Base-by-base conservation (phyloP, 768 basidiomycete species). In the Tricholoma bakamatsutake region DNA sequence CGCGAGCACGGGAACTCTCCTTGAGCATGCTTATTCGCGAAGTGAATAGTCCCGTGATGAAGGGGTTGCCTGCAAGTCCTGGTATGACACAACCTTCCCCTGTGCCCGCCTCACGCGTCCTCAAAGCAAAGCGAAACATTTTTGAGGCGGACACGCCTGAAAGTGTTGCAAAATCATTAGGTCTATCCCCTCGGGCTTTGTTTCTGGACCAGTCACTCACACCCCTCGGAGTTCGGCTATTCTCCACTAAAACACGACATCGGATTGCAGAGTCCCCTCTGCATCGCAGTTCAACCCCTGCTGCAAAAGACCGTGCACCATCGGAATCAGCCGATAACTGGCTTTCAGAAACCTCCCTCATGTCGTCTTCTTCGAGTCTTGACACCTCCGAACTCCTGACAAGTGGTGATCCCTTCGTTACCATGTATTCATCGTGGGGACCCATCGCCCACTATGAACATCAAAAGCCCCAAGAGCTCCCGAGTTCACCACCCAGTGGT, bases 11-110 rank as follows among this genome's bases (percentile, higher is more conserved):
- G 34, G 85, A 89, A 55, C 64, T 88, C 15, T 84, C 84, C 30
- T 71, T 91, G 43, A 78, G 80, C 53, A 81, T 86, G 79, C 73
- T 89, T 28, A 76, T 81, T 40, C 76, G 75, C 13, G 80, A 80
- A 34, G 71, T 75, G 17, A 69, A 73, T 9, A 87, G 81, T 59
- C 83, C 79, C 15, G 58, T 74, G 56, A 61, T 71, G 62, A 74
- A 75, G 60, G 61, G 67, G 56, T 64, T 66, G 50, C 60, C 64
- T 4, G 59, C 56, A n/a, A 77, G 71, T 62, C 72, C 73, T 51
- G 59, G 66, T 47, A 54, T 63, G 12, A 51, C 69, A n/a, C 70
- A 66, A 48, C 65, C 69, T 15, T 75, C 76, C 15, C 76, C 76
- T 27, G 63, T 73, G 27, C 57, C 59, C 31, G 54, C 54, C 18